Conservation (phyloP, 495 filamentous ascomycete species). For the Margaritispora aquatica region DNA sequence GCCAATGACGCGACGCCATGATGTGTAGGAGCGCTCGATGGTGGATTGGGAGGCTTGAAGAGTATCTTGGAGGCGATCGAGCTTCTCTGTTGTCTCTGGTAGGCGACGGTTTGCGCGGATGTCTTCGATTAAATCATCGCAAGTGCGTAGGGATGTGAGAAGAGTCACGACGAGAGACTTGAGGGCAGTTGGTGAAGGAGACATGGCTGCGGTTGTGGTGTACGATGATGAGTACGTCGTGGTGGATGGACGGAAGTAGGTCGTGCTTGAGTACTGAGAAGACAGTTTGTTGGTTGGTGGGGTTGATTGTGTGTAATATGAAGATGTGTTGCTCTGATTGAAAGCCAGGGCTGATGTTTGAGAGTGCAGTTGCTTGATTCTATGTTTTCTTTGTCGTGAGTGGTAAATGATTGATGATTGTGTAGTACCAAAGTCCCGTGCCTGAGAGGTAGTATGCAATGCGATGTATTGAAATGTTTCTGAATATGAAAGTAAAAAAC, state of each 20-base stretch:
- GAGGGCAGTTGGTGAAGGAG: conserved; percentile 13
- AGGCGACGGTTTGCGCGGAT: conserved; percentile 11
- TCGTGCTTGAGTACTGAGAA: not conserved
- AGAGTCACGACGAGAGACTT: conserved; percentile 10
- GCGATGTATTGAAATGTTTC: not conserved
- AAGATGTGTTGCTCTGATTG: not conserved
- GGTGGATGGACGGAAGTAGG: not conserved
- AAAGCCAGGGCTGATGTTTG: not conserved
- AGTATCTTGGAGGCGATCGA: conserved; percentile 9
- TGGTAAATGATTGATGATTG: no score
- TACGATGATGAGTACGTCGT: not conserved
- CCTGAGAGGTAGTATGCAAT: not conserved
- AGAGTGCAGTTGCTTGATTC: not conserved
- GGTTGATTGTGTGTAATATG: not conserved
- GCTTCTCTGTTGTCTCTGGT: not conserved
- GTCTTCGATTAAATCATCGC: conserved; percentile 9
- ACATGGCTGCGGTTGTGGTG: not conserved
- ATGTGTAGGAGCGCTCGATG: conserved; percentile 11
- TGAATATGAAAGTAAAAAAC: not conserved
- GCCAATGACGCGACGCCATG: conserved; percentile 9
- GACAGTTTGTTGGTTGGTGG: conserved; percentile 9
- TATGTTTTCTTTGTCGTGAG: not conserved
- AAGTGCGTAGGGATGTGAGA: not conserved
- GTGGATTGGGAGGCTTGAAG: not conserved
- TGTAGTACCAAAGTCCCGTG: not conserved